These are phyloP conservation scores for Galerina sulciceps DNA, from an alignment of 768 basidiomycete species.

Conservation along the genomic window DNA sequence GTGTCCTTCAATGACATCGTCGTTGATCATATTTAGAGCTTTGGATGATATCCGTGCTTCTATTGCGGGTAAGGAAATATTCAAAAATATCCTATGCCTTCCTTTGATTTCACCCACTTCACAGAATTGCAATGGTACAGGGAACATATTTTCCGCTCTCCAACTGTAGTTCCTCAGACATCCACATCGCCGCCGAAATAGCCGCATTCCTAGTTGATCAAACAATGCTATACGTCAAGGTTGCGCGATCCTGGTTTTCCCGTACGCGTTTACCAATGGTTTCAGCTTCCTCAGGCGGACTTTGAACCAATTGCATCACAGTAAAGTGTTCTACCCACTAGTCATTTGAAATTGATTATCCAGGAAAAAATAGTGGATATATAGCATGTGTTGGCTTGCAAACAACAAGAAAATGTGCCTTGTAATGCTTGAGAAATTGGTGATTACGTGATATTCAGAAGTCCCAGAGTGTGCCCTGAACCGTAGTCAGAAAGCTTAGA, in stretches of 20 bases:
- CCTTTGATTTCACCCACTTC: constrained; percentile 1
- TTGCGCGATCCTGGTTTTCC: too few relatives aligned
- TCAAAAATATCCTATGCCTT: background rate
- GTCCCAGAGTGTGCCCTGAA: constrained; percentile 73
- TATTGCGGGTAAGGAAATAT: constrained; percentile 57
- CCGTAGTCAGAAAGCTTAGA: background rate
- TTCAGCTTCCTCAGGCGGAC: too few relatives aligned
- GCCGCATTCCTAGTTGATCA: too few relatives aligned
- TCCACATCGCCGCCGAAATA: background rate
- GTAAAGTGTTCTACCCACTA: too few relatives aligned
- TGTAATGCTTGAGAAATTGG: constrained; percentile 5
- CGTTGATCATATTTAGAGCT: constrained; percentile 51
- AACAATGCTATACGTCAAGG: too few relatives aligned
- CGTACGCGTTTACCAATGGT: too few relatives aligned
- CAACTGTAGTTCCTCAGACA: background rate
- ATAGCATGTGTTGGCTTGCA: background rate
- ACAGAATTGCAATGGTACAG: constrained; percentile 83
- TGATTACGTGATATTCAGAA: constrained; percentile 43
- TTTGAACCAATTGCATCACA: too few relatives aligned
- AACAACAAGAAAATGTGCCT: constrained; percentile 13
- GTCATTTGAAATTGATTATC: too few relatives aligned
- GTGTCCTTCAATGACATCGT: background rate
- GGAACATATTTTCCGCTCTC: constrained; percentile 64
- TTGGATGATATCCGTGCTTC: constrained; percentile 81
- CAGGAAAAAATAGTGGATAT: too few relatives aligned